Evolutionary conservation across 768 basidiomycete species (phyloP).

Genomic region (Mycena latifolia): DNA sequence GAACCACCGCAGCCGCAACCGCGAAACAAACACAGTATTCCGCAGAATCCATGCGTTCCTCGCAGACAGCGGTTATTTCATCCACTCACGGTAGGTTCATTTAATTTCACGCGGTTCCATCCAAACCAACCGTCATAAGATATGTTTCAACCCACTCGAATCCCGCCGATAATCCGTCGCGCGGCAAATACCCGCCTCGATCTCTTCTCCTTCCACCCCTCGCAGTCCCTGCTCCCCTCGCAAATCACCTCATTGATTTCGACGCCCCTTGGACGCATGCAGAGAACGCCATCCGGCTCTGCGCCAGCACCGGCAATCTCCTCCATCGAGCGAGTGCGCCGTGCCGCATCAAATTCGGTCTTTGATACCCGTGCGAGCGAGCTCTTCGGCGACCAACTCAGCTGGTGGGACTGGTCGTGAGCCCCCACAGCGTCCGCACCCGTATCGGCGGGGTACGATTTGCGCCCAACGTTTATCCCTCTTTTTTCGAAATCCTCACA

Average conservation of each 20-base stretch:
- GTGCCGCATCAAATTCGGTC: constrained; percentile 7
- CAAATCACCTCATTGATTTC: constrained; percentile 5
- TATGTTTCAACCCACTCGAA: constrained; percentile 33
- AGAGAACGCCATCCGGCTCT: constrained; percentile 5
- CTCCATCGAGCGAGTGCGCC: not conserved
- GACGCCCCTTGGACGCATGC: constrained; percentile 10
- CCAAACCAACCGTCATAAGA: not conserved
- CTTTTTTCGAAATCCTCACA: no score
- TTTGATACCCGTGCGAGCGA: not conserved
- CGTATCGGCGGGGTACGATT: no score
- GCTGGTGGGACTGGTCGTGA: not conserved
- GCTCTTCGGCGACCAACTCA: constrained; percentile 14
- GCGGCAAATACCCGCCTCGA: constrained; percentile 25
- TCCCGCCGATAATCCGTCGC: constrained; percentile 39
- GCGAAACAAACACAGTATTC: constrained; percentile 43
- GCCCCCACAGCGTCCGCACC: no score
- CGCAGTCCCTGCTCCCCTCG: constrained; percentile 1
- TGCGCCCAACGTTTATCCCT: no score
- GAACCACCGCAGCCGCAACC: no score
- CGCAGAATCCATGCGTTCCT: constrained; percentile 34
- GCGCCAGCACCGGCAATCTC: not conserved
- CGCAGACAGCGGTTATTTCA: not conserved
- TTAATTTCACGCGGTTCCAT: no score
- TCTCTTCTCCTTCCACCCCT: constrained; percentile 21
- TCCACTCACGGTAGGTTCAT: constrained; percentile 25